phyloP scores from a whole-genome alignment of 2,329 filamentous ascomycete species.

The Trichoderma semiorbis region DNA sequence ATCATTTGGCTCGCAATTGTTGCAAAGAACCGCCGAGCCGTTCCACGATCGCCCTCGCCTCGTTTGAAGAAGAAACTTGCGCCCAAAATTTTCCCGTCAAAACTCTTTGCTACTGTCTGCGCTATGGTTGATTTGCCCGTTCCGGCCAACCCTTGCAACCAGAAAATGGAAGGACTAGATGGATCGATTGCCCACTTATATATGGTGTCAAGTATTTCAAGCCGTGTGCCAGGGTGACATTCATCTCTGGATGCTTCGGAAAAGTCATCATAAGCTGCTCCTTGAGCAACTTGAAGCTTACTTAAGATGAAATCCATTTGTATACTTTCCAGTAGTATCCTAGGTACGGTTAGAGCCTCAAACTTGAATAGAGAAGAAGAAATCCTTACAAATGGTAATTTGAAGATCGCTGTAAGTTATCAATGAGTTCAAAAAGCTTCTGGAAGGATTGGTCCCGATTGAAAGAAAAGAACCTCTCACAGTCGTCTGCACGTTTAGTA shows the following conservation, averaged over 20 bases:
- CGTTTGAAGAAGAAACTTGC: slow-evolving; percentile 9
- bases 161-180: not conserved
- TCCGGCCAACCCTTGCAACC: not conserved
- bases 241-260: not conserved
- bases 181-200: not conserved
- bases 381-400: not conserved
- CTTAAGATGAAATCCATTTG: not conserved
- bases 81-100: not conserved
- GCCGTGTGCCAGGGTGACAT: not conserved
- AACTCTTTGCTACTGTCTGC: not conserved
- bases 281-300: not conserved
- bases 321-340: not conserved
- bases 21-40: not conserved
- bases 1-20: not conserved
- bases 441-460: not conserved
- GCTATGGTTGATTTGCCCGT: not conserved
- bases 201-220: not conserved
- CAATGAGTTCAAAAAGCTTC: not conserved
- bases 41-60: not conserved
- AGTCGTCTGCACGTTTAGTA: not conserved
- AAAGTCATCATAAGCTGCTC: not conserved
- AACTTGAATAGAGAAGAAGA: not conserved
- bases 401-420: not conserved
- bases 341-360: not conserved
- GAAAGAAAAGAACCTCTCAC: not conserved